phyloP scores from a whole-genome alignment of 2,329 filamentous ascomycete species.

The Microcera coccophila region DNA sequence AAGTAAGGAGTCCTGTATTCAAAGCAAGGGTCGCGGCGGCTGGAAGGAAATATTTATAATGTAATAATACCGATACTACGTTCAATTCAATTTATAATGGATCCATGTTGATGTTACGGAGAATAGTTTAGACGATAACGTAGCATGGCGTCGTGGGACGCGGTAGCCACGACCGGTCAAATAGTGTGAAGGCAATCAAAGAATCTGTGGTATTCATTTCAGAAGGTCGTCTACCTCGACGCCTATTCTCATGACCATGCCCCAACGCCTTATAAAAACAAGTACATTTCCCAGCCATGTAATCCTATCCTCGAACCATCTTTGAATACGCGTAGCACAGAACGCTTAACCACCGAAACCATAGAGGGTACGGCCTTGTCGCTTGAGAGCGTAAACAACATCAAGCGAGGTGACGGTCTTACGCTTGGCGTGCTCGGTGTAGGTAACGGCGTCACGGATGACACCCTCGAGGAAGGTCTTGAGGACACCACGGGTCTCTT shows the following conservation, averaged over 20 bases:
- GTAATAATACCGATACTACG: too few relatives aligned
- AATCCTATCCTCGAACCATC: conserved; percentile 12
- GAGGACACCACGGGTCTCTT: conserved; percentile 72
- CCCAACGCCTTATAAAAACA: conserved; percentile 32
- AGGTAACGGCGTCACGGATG: conserved; percentile 73
- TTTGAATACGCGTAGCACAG: conserved; percentile 3
- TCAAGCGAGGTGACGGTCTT: conserved; percentile 72
- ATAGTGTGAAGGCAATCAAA: conserved; percentile 14
- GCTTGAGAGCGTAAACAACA: conserved; percentile 65
- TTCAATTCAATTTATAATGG: too few relatives aligned
- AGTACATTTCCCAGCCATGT: conserved; percentile 22
- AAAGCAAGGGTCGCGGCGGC: conserved; percentile 76
- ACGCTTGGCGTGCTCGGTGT: conserved; percentile 77
- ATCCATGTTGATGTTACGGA: too few relatives aligned
- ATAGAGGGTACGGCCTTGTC: conserved; percentile 74
- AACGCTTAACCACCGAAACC: conserved; percentile 76
- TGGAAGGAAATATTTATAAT: conserved; percentile 84
- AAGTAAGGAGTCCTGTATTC: conserved; percentile 84
- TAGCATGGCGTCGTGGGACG: too few relatives aligned
- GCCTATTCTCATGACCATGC: conserved; percentile 31
- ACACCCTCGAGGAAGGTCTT: conserved; percentile 76
- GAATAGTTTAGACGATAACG: too few relatives aligned
- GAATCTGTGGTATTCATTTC: conserved; percentile 29
- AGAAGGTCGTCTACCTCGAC: conserved; percentile 35
- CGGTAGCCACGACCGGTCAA: conserved; percentile 5